Evolutionary conservation across 768 basidiomycete genomes (phyloP), one percentile per base, ranked within the genome.

Genomic region (Lepiota venenata): DNA sequence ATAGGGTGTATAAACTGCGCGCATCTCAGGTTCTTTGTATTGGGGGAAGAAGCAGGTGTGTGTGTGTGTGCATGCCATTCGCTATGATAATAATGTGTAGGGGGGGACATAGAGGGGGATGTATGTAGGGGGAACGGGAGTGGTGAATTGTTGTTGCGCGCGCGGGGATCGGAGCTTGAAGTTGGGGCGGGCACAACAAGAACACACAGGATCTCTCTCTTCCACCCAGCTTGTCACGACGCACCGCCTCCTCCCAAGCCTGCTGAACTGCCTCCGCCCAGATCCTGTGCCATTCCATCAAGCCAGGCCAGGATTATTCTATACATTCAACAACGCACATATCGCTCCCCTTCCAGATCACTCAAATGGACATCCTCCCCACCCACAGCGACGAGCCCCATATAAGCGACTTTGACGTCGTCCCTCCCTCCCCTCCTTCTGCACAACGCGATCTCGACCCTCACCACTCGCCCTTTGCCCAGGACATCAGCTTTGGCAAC

Each of bases 361-460:
- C 25, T 25, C 41, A 22, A 47, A 64, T 64, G 63, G 63, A 64
- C 54, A 59, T 18, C 25, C 39, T 58, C 58, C 22, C 50, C 14
- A 48, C 54, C 6, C 55, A 56, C 36, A 56, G 53, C 20, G 62
- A 58, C 8, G 64, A 66, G 0, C 60, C 62, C 1, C 68, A 64
- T 65, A 68, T 70, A 64, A 61, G 49, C 27, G 57, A 59, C 27
- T 54, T 64, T 6, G 57, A 54, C 25, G 46, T 60, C 36, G 60
- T 64, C 27, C 63, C 63, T 36, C 66, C 66, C 14, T 67, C 66
- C 8, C 66, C 66, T n/a, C 54, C 52, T 7, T 50, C 58, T 1
- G 50, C 47, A 10, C 43, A 58, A 44, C 50, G 50, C 49, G 40
- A 49, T 37, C 40, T 60, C 51, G 65, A 66, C 14, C 54, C 62